A percentile compares a stretch with the other conserved stretches of the same genome.
These are phyloP conservation scores for Brassica cretica DNA, from an alignment of 345 rosid species.

Conservation along the genomic window DNA sequence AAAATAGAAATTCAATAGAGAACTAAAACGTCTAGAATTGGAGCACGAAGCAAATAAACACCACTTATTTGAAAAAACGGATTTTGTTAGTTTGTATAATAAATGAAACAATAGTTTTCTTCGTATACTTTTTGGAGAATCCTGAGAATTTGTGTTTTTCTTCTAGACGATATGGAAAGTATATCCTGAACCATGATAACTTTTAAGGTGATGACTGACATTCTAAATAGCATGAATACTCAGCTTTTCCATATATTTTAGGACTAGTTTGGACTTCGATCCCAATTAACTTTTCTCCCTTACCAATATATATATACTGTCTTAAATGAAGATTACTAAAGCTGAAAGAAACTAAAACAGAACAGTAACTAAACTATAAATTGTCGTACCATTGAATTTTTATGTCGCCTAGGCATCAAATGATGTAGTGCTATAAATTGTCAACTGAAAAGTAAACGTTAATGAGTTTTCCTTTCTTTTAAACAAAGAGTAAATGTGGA, in stretches of 20 bases:
- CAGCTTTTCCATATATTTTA: neutral
- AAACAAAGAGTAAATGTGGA: neutral
- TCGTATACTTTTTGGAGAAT: neutral
- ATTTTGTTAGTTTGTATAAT: neutral
- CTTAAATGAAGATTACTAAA: neutral
- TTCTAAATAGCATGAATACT: neutral
- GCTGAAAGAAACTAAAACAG: neutral
- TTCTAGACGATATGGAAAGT: too few relatives aligned
- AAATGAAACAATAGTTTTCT: neutral
- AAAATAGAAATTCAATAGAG: neutral
- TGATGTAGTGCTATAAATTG: neutral
- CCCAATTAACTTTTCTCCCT: neutral
- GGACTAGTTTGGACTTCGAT: neutral
- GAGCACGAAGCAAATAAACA: neutral
- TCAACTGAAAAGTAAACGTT: slow-evolving; percentile 17
- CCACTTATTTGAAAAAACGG: neutral
- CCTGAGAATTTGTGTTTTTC: neutral
- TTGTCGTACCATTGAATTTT: neutral
- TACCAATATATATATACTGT: neutral
- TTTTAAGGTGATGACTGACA: too few relatives aligned
- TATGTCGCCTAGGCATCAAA: neutral
- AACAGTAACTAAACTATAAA: neutral
- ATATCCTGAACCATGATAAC: too few relatives aligned
- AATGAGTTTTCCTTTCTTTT: neutral
- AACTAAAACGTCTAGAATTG: neutral